Evolutionary conservation across 2,329 filamentous ascomycete species (phyloP).

Genomic region (Aureobasidium namibiae): DNA sequence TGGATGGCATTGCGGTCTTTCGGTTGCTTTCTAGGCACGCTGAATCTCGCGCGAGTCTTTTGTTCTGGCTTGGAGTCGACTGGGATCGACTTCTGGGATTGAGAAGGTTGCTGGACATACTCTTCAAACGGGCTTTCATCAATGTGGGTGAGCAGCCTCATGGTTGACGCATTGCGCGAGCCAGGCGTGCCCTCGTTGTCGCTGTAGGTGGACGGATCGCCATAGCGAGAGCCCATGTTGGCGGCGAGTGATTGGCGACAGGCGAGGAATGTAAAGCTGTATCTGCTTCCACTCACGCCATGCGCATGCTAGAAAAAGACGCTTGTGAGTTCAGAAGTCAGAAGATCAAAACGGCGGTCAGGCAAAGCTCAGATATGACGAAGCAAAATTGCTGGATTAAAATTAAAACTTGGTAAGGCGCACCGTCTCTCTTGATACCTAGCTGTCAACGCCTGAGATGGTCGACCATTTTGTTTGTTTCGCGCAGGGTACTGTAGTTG

Average conservation of each 20-base stretch:
- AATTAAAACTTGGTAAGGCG: not conserved
- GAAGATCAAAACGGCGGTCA: not conserved
- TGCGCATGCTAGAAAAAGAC: not conserved
- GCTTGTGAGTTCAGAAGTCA: slow-evolving; percentile 5
- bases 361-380: not conserved
- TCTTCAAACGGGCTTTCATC: slow-evolving; percentile 34
- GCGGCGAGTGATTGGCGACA: not conserved
- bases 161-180: slow-evolving; percentile 35
- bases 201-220: slow-evolving; percentile 36
- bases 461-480: slow-evolving; percentile 5
- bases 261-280: slow-evolving; percentile 8
- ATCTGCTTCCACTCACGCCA: not conserved
- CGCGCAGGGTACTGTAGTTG: slow-evolving; percentile 3
- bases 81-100: slow-evolving; percentile 2
- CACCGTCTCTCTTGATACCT: not conserved
- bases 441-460: not conserved
- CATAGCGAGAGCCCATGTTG: slow-evolving; percentile 22
- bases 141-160: slow-evolving; percentile 42
- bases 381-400: not conserved
- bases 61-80: not conserved
- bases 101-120: slow-evolving; percentile 29
- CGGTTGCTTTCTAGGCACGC: slow-evolving; percentile 17
- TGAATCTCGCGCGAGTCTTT: slow-evolving; percentile 15
- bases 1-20: slow-evolving; percentile 18
- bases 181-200: slow-evolving; percentile 30